Evolutionary conservation across 75 land plant genomes (phyloP).

Genomic region (Cupressus sempervirens): DNA sequence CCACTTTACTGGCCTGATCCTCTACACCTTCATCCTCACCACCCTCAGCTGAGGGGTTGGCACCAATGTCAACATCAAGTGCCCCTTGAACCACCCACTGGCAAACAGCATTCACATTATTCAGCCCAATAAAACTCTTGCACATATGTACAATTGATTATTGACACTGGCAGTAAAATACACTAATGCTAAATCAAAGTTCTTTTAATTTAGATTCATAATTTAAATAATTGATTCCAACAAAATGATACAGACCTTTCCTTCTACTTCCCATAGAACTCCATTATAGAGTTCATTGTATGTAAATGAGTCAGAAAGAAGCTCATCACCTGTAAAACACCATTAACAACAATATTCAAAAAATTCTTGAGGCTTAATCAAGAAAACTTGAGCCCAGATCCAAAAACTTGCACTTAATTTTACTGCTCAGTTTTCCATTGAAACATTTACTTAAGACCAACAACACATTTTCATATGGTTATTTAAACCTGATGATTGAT

Average conservation of each 20-base stretch:
- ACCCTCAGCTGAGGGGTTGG: slow-evolving; percentile 89
- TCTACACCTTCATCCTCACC: slow-evolving; percentile 73
- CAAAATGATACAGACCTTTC: slow-evolving; percentile 37
- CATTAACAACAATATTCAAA: not conserved
- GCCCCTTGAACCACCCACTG: slow-evolving; percentile 93
- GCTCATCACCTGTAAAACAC: slow-evolving; percentile 25
- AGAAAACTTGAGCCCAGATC: not conserved
- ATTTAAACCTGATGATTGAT: too few relatives aligned
- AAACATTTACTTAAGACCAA: too few relatives aligned
- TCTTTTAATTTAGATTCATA: not conserved
- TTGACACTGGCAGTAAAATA: not conserved
- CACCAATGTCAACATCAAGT: slow-evolving; percentile 77
- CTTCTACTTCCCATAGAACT: slow-evolving; percentile 59
- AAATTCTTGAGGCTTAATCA: not conserved
- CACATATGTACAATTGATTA: not conserved
- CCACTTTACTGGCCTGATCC: slow-evolving; percentile 77
- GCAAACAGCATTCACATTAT: slow-evolving; percentile 8
- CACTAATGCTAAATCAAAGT: not conserved
- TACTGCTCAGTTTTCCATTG: not conserved
- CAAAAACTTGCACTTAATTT: not conserved
- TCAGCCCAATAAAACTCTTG: not conserved
- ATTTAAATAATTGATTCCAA: too few relatives aligned
- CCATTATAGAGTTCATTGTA: slow-evolving; percentile 39
- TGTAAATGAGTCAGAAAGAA: slow-evolving; percentile 31
- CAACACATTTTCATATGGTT: too few relatives aligned